These are phyloP conservation scores for Cryptosporidium sp. DNA, from an alignment of 169 alveolate species.

Conservation along the genomic window DNA sequence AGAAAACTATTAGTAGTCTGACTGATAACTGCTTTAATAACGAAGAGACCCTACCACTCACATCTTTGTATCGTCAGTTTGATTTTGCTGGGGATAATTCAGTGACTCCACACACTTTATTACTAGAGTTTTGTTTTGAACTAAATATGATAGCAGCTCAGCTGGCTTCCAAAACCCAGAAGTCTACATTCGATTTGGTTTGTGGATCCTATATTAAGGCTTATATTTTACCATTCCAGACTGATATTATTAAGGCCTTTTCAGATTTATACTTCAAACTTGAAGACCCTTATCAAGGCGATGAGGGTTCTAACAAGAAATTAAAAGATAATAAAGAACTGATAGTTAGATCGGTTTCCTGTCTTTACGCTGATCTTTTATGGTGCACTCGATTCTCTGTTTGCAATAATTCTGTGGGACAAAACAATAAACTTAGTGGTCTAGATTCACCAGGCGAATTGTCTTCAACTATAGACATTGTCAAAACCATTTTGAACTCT, in stretches of 20 bases:
- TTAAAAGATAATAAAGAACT: neutral
- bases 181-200: neutral
- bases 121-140: conserved; percentile 6
- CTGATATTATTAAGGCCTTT: neutral
- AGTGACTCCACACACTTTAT: conserved; percentile 30
- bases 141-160: neutral
- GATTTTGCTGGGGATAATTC: neutral
- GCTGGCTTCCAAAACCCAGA: neutral
- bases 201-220: conserved; percentile 17
- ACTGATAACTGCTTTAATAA: too few relatives aligned
- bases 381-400: neutral
- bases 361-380: conserved; percentile 8
- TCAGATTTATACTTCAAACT: neutral
- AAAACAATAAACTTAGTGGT: neutral
- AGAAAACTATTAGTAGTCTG: neutral
- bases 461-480: neutral
- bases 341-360: neutral
- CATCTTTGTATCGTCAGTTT: conserved; percentile 22
- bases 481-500: neutral
- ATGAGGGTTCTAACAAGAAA: neutral
- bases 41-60: neutral
- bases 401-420: neutral
- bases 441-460: neutral
- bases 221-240: conserved; percentile 3
- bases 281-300: neutral